Evolutionary conservation across 2,329 filamentous ascomycete genomes (phyloP).

Genomic region (Penicillium rolfsii): DNA sequence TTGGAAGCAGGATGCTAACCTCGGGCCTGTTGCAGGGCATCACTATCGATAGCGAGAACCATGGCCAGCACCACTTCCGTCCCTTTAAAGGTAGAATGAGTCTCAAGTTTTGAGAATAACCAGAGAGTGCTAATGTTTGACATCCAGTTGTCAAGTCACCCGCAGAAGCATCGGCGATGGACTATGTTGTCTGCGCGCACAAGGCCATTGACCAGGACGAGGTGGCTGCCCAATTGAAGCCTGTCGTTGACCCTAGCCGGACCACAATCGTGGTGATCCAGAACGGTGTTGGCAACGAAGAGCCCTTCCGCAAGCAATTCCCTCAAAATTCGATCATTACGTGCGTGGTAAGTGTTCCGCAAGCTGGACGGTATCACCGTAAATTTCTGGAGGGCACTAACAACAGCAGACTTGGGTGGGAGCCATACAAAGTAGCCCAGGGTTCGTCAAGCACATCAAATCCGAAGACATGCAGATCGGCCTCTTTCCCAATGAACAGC

Average conservation of each 20-base stretch:
- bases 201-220: slow-evolving; percentile 48
- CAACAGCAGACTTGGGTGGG: slow-evolving; percentile 50
- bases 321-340: slow-evolving; percentile 40
- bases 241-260: slow-evolving; percentile 40
- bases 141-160: slow-evolving; percentile 44
- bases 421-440: slow-evolving; percentile 55
- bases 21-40: slow-evolving; percentile 40
- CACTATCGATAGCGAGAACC: slow-evolving; percentile 47
- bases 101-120: accelerated
- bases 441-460: slow-evolving; percentile 54
- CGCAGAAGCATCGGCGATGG: slow-evolving; percentile 37
- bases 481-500: slow-evolving; percentile 49
- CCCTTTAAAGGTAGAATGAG: slow-evolving; percentile 39
- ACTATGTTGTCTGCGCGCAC: slow-evolving; percentile 46
- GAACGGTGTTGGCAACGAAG: slow-evolving; percentile 49
- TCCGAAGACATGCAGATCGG: slow-evolving; percentile 61
- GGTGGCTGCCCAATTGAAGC: slow-evolving; percentile 40
- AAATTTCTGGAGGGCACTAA: neutral
- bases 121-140: neutral
- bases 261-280: slow-evolving; percentile 47
- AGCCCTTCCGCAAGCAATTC: slow-evolving; percentile 41
- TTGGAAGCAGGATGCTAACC: neutral
- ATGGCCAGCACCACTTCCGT: slow-evolving; percentile 43
- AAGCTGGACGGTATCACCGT: neutral
- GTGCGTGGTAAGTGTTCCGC: slow-evolving; percentile 47